Conservation (phyloP, 495 filamentous ascomycete species). For the Parathielavia hyrcaniae region DNA sequence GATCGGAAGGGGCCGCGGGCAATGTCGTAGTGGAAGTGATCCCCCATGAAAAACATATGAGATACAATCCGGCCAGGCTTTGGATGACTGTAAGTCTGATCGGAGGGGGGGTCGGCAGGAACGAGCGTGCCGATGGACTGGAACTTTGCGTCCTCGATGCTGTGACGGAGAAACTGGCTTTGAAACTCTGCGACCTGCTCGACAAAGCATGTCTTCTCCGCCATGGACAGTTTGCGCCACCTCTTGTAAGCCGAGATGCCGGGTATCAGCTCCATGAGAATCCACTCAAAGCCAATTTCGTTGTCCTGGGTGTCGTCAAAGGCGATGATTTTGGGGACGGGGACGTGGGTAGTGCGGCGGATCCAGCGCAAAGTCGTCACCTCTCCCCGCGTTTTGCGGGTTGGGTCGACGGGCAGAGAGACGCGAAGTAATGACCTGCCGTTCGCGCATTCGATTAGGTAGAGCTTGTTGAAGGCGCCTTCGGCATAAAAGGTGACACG, state of each 20-base stretch:
- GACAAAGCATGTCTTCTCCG: constrained; percentile 35
- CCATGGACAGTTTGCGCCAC: constrained; percentile 38
- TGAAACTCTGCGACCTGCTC: constrained; percentile 37
- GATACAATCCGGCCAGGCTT: constrained; percentile 17
- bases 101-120: background rate
- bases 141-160: constrained; percentile 24
- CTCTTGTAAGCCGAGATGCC: constrained; percentile 38
- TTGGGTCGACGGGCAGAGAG: constrained; percentile 48
- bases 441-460: constrained; percentile 3
- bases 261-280: constrained; percentile 47
- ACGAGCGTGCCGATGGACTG: constrained; percentile 32
- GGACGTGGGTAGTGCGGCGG: constrained; percentile 41
- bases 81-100: background rate
- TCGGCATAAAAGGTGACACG: constrained; percentile 17
- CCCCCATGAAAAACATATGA: constrained; percentile 20
- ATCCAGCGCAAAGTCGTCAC: constrained; percentile 50
- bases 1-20: constrained; percentile 27
- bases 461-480: constrained; percentile 27
- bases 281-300: constrained; percentile 54
- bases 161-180: constrained; percentile 26
- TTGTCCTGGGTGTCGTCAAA: constrained; percentile 44
- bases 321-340: constrained; percentile 46
- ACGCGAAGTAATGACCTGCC: constrained; percentile 26
- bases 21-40: constrained; percentile 25
- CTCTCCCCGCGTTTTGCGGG: constrained; percentile 48